Evolutionary conservation across 768 basidiomycete genomes (phyloP).

Genomic region (Calocera viscosa): DNA sequence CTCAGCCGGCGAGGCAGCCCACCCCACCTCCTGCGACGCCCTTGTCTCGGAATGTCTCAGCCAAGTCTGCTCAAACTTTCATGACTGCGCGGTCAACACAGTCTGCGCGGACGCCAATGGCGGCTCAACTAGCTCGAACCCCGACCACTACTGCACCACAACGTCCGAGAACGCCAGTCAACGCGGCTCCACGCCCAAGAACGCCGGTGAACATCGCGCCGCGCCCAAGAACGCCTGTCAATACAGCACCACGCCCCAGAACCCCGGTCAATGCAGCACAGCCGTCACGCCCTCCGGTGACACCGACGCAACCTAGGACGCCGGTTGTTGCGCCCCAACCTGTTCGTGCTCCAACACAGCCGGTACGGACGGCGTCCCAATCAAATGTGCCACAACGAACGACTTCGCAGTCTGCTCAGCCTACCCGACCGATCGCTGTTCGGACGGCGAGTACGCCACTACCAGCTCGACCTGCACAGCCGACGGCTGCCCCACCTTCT

Average conservation of each 20-base stretch:
- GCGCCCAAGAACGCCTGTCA: not conserved
- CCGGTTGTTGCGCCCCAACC: not conserved
- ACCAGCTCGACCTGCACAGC: not conserved
- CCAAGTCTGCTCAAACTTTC: constrained; percentile 1
- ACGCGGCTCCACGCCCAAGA: no score
- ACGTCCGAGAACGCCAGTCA: not conserved
- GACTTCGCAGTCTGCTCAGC: not conserved
- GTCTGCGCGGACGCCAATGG: not conserved
- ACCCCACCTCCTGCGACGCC: not conserved
- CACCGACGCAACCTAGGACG: not conserved
- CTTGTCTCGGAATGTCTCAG: constrained; percentile 5
- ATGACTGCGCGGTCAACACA: not conserved
- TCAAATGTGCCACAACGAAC: not conserved
- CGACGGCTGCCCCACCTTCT: not conserved
- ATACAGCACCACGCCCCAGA: not conserved
- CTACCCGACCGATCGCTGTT: not conserved
- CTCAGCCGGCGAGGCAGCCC: not conserved
- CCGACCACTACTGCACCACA: not conserved
- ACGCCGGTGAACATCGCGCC: no score
- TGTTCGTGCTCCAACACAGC: not conserved
- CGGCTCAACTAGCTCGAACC: not conserved
- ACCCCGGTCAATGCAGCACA: not conserved
- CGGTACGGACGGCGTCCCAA: not conserved
- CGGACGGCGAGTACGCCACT: not conserved
- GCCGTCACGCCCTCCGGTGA: not conserved